phyloP scores from a whole-genome alignment of 352 stramenopile genomes.

The Globisporangium paddicum region DNA sequence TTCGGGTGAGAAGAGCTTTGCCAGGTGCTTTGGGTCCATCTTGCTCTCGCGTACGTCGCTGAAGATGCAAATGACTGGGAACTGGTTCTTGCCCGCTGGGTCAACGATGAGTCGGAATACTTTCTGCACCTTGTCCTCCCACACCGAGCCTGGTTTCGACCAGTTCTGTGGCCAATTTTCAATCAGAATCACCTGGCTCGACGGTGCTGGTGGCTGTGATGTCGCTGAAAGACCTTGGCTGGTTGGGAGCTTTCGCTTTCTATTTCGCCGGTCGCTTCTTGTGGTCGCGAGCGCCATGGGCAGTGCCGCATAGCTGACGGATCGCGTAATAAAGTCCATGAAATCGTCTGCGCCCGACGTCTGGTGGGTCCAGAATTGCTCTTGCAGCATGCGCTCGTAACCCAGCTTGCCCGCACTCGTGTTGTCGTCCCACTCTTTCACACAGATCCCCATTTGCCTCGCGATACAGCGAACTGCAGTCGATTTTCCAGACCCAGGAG shows the following conservation, averaged over 20 bases:
- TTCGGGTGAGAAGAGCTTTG: conserved; percentile 54
- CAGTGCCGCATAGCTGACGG: conserved; percentile 62
- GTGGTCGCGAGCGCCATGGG: conserved; percentile 15
- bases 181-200: conserved; percentile 52
- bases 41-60: conserved; percentile 78
- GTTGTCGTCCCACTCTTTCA: conserved; percentile 80
- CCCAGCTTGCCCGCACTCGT: conserved; percentile 38
- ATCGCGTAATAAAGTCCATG: conserved; percentile 70
- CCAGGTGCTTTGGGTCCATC: conserved; percentile 58
- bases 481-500: conserved; percentile 78
- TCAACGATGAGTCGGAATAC: conserved; percentile 55
- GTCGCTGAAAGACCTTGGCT: background rate
- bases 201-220: background rate
- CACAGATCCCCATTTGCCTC: conserved; percentile 27
- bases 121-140: conserved; percentile 51
- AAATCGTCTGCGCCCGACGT: conserved; percentile 66
- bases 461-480: conserved; percentile 65
- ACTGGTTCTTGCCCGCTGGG: conserved; percentile 25
- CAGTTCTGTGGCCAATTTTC: conserved; percentile 71
- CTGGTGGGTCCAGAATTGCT: conserved; percentile 48
- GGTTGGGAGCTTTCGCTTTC: conserved; percentile 12
- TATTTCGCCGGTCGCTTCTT: conserved; percentile 3
- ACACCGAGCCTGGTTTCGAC: conserved; percentile 27
- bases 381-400: conserved; percentile 45
- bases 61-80: conserved; percentile 76